These are phyloP conservation scores for Phialophora chinensis DNA, from an alignment of 2,329 filamentous ascomycete genomes.

Conservation along the genomic window DNA sequence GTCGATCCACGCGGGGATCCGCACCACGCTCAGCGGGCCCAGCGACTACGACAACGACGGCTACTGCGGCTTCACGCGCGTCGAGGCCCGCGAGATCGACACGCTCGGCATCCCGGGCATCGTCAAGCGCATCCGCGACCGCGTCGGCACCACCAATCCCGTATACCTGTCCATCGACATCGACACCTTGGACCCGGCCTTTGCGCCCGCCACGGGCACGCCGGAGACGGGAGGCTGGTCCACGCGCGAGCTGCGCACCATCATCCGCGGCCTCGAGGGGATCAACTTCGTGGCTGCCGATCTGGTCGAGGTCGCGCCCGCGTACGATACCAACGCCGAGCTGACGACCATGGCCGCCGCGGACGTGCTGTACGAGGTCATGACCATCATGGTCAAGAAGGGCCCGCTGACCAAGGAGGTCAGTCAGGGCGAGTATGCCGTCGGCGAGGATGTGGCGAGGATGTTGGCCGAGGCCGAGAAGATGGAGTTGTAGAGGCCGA, in stretches of 20 bases:
- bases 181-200: slow-evolving; percentile 84
- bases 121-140: slow-evolving; percentile 75
- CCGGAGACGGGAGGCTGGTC: slow-evolving; percentile 68
- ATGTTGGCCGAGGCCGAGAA: slow-evolving; percentile 11
- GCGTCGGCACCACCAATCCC: slow-evolving; percentile 73
- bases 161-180: slow-evolving; percentile 88
- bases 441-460: slow-evolving; percentile 1
- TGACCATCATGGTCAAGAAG: slow-evolving; percentile 82
- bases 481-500: slow-evolving; percentile 4
- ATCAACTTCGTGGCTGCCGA: slow-evolving; percentile 65
- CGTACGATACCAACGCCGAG: slow-evolving; percentile 67
- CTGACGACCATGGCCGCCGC: slow-evolving; percentile 58
- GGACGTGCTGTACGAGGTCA: slow-evolving; percentile 75
- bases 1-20: slow-evolving; percentile 86
- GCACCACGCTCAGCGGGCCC: slow-evolving; percentile 78
- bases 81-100: slow-evolving; percentile 75
- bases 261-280: slow-evolving; percentile 64
- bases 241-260: slow-evolving; percentile 63
- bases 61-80: slow-evolving; percentile 82
- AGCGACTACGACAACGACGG: slow-evolving; percentile 85
- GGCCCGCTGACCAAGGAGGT: slow-evolving; percentile 64
- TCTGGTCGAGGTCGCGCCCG: slow-evolving; percentile 67
- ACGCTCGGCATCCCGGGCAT: slow-evolving; percentile 74
- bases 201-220: slow-evolving; percentile 61
- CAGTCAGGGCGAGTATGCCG: slow-evolving; percentile 15